Evolutionary conservation across 2,329 filamentous ascomycete genomes (phyloP), one percentile per base, ranked within the genome.

Genomic region (Trichoderma aggressivum): DNA sequence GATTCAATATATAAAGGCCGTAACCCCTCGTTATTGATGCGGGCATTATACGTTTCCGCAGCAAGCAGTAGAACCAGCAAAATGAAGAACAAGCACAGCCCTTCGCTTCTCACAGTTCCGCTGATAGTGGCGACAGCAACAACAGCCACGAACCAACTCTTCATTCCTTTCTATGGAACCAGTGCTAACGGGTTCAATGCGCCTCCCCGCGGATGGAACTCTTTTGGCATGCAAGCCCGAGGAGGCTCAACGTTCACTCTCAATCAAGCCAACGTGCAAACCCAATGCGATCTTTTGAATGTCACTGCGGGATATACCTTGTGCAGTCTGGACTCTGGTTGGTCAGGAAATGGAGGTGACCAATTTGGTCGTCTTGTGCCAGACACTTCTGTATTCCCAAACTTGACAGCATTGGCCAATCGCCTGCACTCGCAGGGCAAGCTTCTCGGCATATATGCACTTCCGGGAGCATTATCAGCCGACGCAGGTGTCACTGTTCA

Each of bases 301-400:
- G 53, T 7, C 18, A 67, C 64, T 8, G 64, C 64, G 14, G 64
- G 64, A 67, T 67, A 67, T 5, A 58, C 64, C 5, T 18, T 67
- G 34, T 67, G 64, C 24, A 67, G 64, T 34, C n/a, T 67, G 11
- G 64, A 67, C 58, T 67, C 64, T 21, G 64, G 64, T 5, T 67
- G 64, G 64, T 67, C 64, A 6, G 64, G 50, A 39, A 43, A 67
- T 21, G 64, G 64, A 16, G 64, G 64, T 4, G 64, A 67, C 36
- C 3, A 39, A 7, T 67, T 56, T 58, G 64, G 64, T 43, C 53
- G 64, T 21, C 53, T 67, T 21, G 64, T 67, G 21, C 64, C 64
- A 4, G 26, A 67, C 53, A 67, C 64, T 10, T 56, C 50, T 43
- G 24, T 58, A 8, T 67, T 67, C 32, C 64, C 64, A 24, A 67